phyloP scores from a whole-genome alignment of 768 basidiomycete species.

The Rhodotorula kratochvilovae region DNA sequence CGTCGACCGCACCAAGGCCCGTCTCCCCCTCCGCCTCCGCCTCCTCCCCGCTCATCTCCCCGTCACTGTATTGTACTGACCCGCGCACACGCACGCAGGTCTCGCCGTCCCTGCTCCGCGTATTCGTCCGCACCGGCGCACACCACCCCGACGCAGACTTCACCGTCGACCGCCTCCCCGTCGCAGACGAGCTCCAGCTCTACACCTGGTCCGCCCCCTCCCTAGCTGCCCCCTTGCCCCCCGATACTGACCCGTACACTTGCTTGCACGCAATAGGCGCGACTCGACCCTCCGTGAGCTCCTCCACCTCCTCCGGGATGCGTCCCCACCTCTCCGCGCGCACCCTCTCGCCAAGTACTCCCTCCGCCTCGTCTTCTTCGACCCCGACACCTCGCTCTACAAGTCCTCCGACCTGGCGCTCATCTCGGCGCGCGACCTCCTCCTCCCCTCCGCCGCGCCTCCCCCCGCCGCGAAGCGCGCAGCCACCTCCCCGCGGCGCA shows the following conservation, averaged over 20 bases:
- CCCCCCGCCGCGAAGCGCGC: not conserved
- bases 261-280: too few species aligned
- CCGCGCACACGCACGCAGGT: slow-evolving; percentile 14
- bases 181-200: slow-evolving; percentile 29
- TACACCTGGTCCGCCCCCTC: slow-evolving; percentile 40
- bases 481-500: not conserved
- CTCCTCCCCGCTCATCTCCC: not conserved
- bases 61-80: not conserved
- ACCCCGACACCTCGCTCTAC: slow-evolving; percentile 11
- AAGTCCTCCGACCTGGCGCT: slow-evolving; percentile 28
- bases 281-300: slow-evolving; percentile 40
- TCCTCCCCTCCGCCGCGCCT: slow-evolving; percentile 7
- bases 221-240: too few species aligned
- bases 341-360: slow-evolving; percentile 24
- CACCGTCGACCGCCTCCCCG: slow-evolving; percentile 4
- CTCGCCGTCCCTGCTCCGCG: slow-evolving; percentile 39
- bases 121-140: slow-evolving; percentile 22
- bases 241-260: too few species aligned
- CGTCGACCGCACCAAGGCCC: slow-evolving; percentile 37
- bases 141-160: slow-evolving; percentile 29
- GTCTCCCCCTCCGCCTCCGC: not conserved
- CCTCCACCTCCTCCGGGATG: slow-evolving; percentile 34
- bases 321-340: slow-evolving; percentile 14
- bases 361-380: slow-evolving; percentile 40
- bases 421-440: slow-evolving; percentile 25